These are phyloP conservation scores for Paecilomyces niveus DNA, from an alignment of 2,329 filamentous ascomycete species.

Conservation along the genomic window DNA sequence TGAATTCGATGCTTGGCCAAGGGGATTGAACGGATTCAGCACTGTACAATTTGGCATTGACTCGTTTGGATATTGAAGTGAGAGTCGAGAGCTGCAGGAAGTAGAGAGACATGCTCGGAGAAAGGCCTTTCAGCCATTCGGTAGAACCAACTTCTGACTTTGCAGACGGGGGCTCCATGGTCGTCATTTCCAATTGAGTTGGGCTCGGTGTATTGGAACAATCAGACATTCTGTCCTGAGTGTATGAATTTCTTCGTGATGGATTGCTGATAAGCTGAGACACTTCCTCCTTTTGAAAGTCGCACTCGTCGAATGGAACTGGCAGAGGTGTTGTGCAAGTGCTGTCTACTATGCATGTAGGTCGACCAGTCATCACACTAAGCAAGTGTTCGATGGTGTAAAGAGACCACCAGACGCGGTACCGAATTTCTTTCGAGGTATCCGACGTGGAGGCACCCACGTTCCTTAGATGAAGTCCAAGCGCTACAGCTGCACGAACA, in stretches of 20 bases:
- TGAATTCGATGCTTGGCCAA: constrained; percentile 32
- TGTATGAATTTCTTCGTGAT: constrained; percentile 12
- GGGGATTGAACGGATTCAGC: constrained; percentile 27
- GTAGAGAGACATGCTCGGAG: constrained; percentile 33
- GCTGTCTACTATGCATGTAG: constrained; percentile 34
- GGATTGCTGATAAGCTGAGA: constrained; percentile 20
- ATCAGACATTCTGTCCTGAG: constrained; percentile 14
- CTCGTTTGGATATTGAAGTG: constrained; percentile 29
- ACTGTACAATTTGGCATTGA: constrained; percentile 33
- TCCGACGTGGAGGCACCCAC: constrained; percentile 29
- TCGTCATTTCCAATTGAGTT: constrained; percentile 10
- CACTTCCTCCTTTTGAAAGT: constrained; percentile 28
- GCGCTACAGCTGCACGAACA: constrained; percentile 31
- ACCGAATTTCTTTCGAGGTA: constrained; percentile 36
- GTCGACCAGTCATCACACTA: constrained; percentile 38
- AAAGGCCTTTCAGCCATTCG: constrained; percentile 29
- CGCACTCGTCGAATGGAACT: constrained; percentile 33
- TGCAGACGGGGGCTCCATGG: constrained; percentile 7
- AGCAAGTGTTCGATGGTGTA: constrained; percentile 37
- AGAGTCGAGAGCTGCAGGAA: constrained; percentile 33
- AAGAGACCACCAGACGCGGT: constrained; percentile 40
- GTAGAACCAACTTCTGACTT: constrained; percentile 15
- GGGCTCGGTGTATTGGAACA: constrained; percentile 14
- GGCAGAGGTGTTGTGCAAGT: constrained; percentile 37
- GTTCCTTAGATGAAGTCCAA: constrained; percentile 38